Evolutionary conservation across 208 protist genomes (phyloP).

Genomic region (Trichomonas vaginalis): DNA sequence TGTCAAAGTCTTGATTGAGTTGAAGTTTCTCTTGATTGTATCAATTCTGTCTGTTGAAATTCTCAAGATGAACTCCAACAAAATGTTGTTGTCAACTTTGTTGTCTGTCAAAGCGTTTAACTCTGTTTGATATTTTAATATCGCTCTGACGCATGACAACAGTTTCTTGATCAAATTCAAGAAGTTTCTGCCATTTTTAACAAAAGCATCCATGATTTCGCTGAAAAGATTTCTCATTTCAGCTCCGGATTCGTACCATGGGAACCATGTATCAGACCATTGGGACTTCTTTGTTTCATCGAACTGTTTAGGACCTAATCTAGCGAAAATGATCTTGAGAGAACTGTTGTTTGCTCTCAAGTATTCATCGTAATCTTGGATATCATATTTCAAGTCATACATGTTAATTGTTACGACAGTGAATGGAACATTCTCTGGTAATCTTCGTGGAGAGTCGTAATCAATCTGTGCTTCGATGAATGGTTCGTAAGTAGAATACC

Average conservation of each 20-base stretch:
- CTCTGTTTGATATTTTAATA: background rate
- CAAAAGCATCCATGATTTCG: background rate
- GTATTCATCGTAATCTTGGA: background rate
- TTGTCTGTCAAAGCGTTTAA: background rate
- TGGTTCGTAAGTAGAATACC: background rate
- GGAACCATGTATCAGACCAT: background rate
- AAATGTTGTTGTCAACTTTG: background rate
- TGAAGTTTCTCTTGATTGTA: background rate
- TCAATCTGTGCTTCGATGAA: background rate
- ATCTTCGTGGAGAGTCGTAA: background rate
- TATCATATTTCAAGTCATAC: background rate
- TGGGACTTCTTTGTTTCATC: background rate
- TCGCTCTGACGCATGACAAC: background rate
- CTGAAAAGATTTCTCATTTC: background rate
- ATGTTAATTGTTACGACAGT: background rate
- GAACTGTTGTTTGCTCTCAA: background rate
- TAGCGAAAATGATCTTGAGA: background rate
- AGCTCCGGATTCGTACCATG: background rate
- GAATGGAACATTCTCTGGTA: background rate
- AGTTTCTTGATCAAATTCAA: background rate
- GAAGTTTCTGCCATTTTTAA: background rate
- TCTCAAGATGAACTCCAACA: background rate
- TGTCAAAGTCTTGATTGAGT: background rate
- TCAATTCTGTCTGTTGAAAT: background rate
- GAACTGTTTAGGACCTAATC: background rate